Evolutionary conservation across 1,284 basidiomycete species (phyloP).

Genomic region (Coniferiporia weirii): DNA sequence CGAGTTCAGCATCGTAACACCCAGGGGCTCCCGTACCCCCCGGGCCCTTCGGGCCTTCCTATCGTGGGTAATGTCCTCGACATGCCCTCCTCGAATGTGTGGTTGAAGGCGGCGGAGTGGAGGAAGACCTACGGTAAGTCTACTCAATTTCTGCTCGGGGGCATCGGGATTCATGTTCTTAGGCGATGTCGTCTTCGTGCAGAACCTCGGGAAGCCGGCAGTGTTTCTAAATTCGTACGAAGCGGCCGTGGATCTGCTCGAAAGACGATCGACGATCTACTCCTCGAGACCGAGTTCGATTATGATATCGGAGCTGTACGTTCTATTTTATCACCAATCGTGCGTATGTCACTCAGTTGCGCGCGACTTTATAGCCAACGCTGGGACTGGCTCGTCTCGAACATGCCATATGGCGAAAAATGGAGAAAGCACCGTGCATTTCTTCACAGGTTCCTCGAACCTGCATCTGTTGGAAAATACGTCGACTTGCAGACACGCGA

Average conservation of each 20-base stretch:
- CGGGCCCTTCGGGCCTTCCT: conserved; percentile 6
- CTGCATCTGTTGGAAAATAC: conserved; percentile 18
- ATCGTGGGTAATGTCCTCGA: conserved; percentile 9
- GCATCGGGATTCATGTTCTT: neutral
- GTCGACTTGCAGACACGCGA: conserved; percentile 21
- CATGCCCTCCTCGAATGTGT: conserved; percentile 7
- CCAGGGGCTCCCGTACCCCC: neutral
- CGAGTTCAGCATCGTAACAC: neutral
- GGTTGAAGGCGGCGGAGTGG: conserved; percentile 6
- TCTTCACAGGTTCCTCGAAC: conserved; percentile 24
- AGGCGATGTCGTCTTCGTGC: conserved; percentile 55
- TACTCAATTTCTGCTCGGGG: neutral
- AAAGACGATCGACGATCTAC: conserved; percentile 64
- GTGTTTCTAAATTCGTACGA: conserved; percentile 55
- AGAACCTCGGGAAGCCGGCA: conserved; percentile 26
- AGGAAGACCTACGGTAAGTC: conserved; percentile 14
- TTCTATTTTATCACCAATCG: neutral
- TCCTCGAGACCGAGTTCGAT: conserved; percentile 54
- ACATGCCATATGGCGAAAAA: conserved; percentile 23
- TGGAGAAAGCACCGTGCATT: conserved; percentile 24
- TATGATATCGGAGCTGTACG: conserved; percentile 43
- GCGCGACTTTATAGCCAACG: neutral
- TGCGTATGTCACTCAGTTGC: neutral
- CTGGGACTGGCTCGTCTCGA: conserved; percentile 4
- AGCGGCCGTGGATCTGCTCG: conserved; percentile 53